Percentiles rank a stretch among this genome's conserved stretches.
Evolutionary conservation across 1,284 basidiomycete species (phyloP).

Genomic region (Sporisorium reilianum): DNA sequence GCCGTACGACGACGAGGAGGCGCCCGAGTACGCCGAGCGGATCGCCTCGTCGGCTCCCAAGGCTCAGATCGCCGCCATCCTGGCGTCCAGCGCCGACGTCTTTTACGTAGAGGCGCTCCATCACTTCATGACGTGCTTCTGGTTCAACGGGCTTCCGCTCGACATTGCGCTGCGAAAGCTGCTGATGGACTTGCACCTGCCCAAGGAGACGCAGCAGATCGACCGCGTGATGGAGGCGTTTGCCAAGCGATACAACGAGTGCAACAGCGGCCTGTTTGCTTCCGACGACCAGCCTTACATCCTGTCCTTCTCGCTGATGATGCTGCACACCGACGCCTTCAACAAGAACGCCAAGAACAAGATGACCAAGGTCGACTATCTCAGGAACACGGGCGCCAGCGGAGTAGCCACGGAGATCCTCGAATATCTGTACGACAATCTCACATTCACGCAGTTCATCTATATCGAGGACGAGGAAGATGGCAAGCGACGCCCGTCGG

Average conservation of each 20-base stretch:
- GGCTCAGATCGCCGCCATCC: constrained; percentile 53
- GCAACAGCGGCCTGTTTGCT: constrained; percentile 84
- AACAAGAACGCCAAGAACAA: constrained; percentile 97
- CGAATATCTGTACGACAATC: constrained; percentile 97
- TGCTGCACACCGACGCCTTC: constrained; percentile 98
- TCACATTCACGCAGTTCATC: constrained; percentile 90
- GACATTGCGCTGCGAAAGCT: constrained; percentile 92
- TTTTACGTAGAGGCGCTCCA: constrained; percentile 81
- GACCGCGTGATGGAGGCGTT: constrained; percentile 97
- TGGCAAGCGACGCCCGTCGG: constrained; percentile 31
- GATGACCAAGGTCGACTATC: constrained; percentile 75
- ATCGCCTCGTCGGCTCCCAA: constrained; percentile 39
- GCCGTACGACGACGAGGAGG: constrained; percentile 50
- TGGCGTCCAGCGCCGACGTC: constrained; percentile 75
- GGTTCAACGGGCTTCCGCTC: constrained; percentile 84
- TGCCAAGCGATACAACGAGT: constrained; percentile 83
- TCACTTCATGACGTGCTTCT: constrained; percentile 81
- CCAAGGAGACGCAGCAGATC: constrained; percentile 97
- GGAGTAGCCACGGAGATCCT: constrained; percentile 85
- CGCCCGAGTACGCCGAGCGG: constrained; percentile 53
- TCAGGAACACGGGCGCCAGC: constrained; percentile 73
- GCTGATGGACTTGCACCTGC: constrained; percentile 90
- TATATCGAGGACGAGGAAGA: constrained; percentile 82
- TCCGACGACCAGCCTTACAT: constrained; percentile 88
- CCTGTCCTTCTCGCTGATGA: constrained; percentile 95